Conservation (phyloP, 192 early-diverging fungal genomes). For the Umbelopsis ramanniana region DNA sequence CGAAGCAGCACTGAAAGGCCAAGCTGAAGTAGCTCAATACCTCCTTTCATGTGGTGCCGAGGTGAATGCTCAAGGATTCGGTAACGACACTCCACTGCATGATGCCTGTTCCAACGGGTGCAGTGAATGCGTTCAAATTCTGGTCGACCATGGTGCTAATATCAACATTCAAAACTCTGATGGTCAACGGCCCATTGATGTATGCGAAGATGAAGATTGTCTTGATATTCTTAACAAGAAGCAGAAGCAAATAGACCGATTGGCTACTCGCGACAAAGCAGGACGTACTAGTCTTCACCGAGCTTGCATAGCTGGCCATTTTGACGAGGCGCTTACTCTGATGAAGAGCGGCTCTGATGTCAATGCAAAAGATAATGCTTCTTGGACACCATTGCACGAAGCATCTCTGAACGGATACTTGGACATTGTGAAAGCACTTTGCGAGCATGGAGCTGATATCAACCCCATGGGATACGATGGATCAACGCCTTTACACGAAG, state of each 20-base stretch:
- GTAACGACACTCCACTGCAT: conserved; percentile 70
- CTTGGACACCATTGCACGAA: conserved; percentile 66
- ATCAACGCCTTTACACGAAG: conserved; percentile 70
- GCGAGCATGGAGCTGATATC: conserved; percentile 63
- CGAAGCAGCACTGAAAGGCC: conserved; percentile 59
- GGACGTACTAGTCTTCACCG: conserved; percentile 56
- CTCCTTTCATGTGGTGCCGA: conserved; percentile 61
- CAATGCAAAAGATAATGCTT: conserved; percentile 66
- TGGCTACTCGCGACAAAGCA: conserved; percentile 45
- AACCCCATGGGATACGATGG: conserved; percentile 61
- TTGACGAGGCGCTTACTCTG: conserved; percentile 48
- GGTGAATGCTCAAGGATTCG: conserved; percentile 62
- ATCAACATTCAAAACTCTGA: conserved; percentile 55
- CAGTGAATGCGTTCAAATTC: conserved; percentile 48
- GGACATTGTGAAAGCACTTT: conserved; percentile 45
- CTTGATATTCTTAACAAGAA: conserved; percentile 41
- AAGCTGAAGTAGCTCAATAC: conserved; percentile 51
- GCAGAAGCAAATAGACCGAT: conserved; percentile 42
- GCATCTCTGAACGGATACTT: conserved; percentile 54
- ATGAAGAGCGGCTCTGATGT: conserved; percentile 68
- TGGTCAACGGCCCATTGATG: conserved; percentile 47
- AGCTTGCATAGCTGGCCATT: conserved; percentile 54
- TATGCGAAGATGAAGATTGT: conserved; percentile 50
- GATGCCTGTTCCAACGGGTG: conserved; percentile 60
- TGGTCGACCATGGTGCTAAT: conserved; percentile 59